A percentile compares a stretch with the other conserved stretches of the same genome.
Evolutionary conservation across 805 yeast genomes (phyloP).

Genomic region (Torulaspora quercuum): DNA sequence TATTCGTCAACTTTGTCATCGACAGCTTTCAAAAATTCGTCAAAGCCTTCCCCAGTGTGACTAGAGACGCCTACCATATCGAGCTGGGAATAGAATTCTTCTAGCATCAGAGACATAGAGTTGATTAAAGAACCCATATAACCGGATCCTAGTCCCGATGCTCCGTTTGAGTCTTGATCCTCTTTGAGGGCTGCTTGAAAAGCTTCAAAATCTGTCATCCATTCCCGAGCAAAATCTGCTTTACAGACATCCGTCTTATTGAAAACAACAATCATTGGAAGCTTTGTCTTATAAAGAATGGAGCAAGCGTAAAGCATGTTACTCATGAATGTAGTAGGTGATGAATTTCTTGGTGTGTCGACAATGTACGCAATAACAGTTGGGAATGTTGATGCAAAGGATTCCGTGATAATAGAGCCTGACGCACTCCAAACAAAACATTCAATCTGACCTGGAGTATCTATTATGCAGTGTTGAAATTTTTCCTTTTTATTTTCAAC

Average conservation of each 20-base stretch:
- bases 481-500: conserved; percentile 68
- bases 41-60: conserved; percentile 91
- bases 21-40: conserved; percentile 80
- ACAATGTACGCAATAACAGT: conserved; percentile 94
- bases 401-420: conserved; percentile 93
- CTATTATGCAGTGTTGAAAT: conserved; percentile 72
- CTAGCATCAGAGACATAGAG: conserved; percentile 93
- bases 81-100: conserved; percentile 88
- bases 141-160: conserved; percentile 58
- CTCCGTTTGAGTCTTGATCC: conserved; percentile 62
- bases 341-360: conserved; percentile 91
- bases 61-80: conserved; percentile 93
- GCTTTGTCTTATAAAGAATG: conserved; percentile 87
- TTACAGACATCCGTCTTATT: conserved; percentile 88
- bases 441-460: conserved; percentile 98
- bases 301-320: conserved; percentile 99
- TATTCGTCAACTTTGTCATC: conserved; percentile 86
- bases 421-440: conserved; percentile 98
- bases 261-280: conserved; percentile 95
- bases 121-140: conserved; percentile 93
- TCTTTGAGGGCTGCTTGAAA: conserved; percentile 75
- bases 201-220: conserved; percentile 96
- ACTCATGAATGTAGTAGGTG: conserved; percentile 96
- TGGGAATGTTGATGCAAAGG: conserved; percentile 93
- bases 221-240: conserved; percentile 83